phyloP scores from a whole-genome alignment of 2,329 filamentous ascomycete species.

The Colletotrichum sp. region DNA sequence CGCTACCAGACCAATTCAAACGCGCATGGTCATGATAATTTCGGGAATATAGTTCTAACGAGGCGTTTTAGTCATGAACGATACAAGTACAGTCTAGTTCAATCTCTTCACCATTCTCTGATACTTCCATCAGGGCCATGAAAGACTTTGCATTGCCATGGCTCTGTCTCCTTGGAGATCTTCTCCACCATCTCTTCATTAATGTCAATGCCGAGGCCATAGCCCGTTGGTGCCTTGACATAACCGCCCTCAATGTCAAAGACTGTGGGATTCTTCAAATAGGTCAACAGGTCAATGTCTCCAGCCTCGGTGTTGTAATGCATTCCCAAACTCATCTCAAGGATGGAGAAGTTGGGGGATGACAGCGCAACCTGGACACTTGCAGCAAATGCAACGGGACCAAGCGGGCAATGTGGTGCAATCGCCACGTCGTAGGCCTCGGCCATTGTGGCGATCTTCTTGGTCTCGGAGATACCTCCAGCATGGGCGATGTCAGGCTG shows the following conservation, averaged over 20 bases:
- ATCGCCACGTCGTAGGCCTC: slow-evolving; percentile 71
- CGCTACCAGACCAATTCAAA: background rate
- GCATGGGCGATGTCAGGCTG: slow-evolving; percentile 70
- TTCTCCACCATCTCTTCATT: slow-evolving; percentile 67
- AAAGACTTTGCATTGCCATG: slow-evolving; percentile 63
- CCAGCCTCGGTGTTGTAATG: slow-evolving; percentile 63
- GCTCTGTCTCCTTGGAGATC: slow-evolving; percentile 51
- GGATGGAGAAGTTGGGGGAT: slow-evolving; percentile 66
- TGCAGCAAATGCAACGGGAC: slow-evolving; percentile 70
- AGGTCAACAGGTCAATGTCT: slow-evolving; percentile 62
- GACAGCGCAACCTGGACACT: slow-evolving; percentile 64
- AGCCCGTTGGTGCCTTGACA: slow-evolving; percentile 56
- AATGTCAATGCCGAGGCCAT: slow-evolving; percentile 66
- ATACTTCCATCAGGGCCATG: slow-evolving; percentile 63
- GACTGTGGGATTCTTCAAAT: slow-evolving; percentile 61
- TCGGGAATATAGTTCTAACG: fast-evolving
- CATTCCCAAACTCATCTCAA: slow-evolving; percentile 74
- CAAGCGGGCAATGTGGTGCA: slow-evolving; percentile 70
- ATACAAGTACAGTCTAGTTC: background rate
- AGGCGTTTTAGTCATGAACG: background rate
- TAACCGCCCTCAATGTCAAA: slow-evolving; percentile 64
- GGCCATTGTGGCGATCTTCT: slow-evolving; percentile 66
- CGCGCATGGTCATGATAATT: background rate
- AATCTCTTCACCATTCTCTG: slow-evolving; percentile 57
- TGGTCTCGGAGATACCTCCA: slow-evolving; percentile 69